phyloP scores from a whole-genome alignment of 1,284 basidiomycete genomes.

The Leccinum pallidistipes region DNA sequence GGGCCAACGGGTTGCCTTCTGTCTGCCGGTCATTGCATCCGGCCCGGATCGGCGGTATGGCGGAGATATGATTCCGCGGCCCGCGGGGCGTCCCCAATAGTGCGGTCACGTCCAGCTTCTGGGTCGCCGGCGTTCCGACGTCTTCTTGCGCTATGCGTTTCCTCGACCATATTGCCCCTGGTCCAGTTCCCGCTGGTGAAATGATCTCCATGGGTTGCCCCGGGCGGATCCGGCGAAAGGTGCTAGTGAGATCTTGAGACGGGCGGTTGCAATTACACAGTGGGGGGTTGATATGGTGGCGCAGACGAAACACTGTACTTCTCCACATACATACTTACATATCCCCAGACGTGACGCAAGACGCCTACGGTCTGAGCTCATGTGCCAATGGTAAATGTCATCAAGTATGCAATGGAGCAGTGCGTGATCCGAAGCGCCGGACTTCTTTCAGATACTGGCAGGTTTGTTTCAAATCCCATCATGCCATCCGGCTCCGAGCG shows the following conservation, averaged over 20 bases:
- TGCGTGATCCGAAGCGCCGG: too few species aligned
- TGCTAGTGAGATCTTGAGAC: too few species aligned
- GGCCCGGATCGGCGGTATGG: not conserved
- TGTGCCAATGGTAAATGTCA: not conserved
- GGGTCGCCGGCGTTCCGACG: not conserved
- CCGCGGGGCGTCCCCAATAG: not conserved
- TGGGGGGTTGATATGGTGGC: not conserved
- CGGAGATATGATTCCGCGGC: not conserved
- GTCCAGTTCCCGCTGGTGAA: not conserved
- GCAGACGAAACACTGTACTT: not conserved
- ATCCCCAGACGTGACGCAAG: not conserved
- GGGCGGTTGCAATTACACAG: not conserved
- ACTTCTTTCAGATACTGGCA: not conserved
- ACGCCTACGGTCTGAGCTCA: not conserved
- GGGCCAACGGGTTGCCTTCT: not conserved
- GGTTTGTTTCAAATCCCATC: not conserved
- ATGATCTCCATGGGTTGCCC: not conserved
- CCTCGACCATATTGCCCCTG: not conserved
- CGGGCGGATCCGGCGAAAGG: too few species aligned
- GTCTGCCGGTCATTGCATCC: not conserved
- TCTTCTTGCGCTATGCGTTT: not conserved
- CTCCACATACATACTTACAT: not conserved
- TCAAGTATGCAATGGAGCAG: not conserved
- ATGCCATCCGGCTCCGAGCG: not conserved
- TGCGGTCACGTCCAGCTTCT: not conserved